Evolutionary conservation across 1,284 basidiomycete genomes (phyloP), one percentile per base, ranked within the genome.

Genomic region (Peniophora sp.): DNA sequence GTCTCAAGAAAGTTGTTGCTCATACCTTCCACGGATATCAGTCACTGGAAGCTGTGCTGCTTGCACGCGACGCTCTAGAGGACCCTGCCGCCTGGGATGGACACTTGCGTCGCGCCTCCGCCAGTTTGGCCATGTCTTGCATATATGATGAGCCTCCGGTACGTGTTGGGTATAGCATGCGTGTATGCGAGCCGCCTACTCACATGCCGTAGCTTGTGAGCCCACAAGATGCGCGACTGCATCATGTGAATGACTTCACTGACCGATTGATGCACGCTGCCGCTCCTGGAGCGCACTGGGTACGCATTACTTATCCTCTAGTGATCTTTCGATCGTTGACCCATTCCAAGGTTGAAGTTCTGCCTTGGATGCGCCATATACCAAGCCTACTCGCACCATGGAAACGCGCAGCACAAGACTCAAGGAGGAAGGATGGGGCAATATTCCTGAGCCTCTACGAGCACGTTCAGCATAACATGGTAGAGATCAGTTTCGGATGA

Each of bases 291-390:
- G 54, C 55, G 10, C 51, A 56, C 48, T 15, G 52, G 6, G 55
- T 55, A 3, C 45, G 55, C 18, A 55, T 52, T 41, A 53, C 55
- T 44, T 51, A 23, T 5, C 52, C 51, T 51, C 55, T 56, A 2
- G 55, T 41, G 18, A 5, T 20, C n/a, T n/a, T 5, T 17, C n/a
- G 5, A 5, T 41, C 18, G 34, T 8, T 20, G 18, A 41, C n/a
- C n/a, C 18, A n/a, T 8, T 41, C 18, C 15, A 5, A 41, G 37
- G 37, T 41, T 8, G 37, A 41, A n/a, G n/a, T 41, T 6, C 5
- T 41, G 15, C 37, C 37, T n/a, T 41, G 35, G 14, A n/a, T 14
- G 32, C 27, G 18, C 20, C 20, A 24, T 5, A 9, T 34, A 20
- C 23, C 5, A 2, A 17, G 8, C 6, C 51, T 47, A 37, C 49